Evolutionary conservation across 805 yeast genomes (phyloP).

Genomic region (Metschnikowia rubicola): DNA sequence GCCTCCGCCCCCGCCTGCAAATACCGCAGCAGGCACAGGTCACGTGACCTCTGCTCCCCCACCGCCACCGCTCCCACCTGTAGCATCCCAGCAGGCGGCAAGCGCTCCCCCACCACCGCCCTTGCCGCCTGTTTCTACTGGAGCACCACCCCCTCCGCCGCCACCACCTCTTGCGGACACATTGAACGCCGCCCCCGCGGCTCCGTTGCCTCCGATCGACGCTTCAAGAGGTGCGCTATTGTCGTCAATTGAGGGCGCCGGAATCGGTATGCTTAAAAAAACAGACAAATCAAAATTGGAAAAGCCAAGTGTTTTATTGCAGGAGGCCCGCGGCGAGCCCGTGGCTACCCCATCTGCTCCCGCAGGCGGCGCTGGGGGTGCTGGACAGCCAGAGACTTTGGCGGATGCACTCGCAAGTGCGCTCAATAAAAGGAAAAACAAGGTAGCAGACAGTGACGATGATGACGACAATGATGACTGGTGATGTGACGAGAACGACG

Average conservation of each 20-base stretch:
- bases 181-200: slow-evolving; percentile 10
- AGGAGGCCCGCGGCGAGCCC: slow-evolving; percentile 67
- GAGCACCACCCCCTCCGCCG: slow-evolving; percentile 21
- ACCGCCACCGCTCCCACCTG: slow-evolving; percentile 19
- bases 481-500: too few species aligned
- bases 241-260: slow-evolving; percentile 82
- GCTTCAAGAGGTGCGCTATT: slow-evolving; percentile 75
- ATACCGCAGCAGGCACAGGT: slow-evolving; percentile 14
- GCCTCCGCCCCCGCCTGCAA: slow-evolving; percentile 20
- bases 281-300: slow-evolving; percentile 84
- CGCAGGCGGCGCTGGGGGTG: slow-evolving; percentile 32
- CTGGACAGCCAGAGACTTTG: slow-evolving; percentile 59
- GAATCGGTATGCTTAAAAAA: slow-evolving; percentile 63
- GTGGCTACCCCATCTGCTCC: slow-evolving; percentile 30
- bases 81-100: slow-evolving; percentile 8
- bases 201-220: slow-evolving; percentile 37
- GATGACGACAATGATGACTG: slow-evolving; percentile 69
- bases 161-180: slow-evolving; percentile 1
- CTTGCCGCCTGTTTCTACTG: slow-evolving; percentile 2
- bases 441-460: slow-evolving; percentile 77
- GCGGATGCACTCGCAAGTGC: slow-evolving; percentile 92
- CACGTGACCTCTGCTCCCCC: slow-evolving; percentile 5
- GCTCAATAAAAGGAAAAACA: slow-evolving; percentile 72
- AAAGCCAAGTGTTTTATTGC: slow-evolving; percentile 67
- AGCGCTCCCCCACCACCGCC: slow-evolving; percentile 31